Conservation (phyloP, 1,139 yeast genomes). For the Candida sanyaensis region DNA sequence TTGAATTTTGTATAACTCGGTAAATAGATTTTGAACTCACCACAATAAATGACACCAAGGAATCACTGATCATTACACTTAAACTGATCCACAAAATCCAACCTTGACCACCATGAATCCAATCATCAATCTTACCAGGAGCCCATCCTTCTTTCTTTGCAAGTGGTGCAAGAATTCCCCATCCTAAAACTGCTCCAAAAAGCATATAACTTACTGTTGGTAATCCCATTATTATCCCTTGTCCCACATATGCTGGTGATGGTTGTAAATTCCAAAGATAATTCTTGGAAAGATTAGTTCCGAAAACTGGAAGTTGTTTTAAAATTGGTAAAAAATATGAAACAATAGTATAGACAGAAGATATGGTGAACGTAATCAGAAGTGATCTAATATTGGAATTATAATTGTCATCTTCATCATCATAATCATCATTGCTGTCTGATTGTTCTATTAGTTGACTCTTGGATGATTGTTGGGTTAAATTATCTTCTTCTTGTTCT, state of each 20-base stretch:
- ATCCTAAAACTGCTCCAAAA: constrained; percentile 84
- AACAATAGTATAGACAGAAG: constrained; percentile 70
- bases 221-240: constrained; percentile 96
- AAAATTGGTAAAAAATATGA: constrained; percentile 76
- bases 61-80: constrained; percentile 92
- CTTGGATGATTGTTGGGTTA: constrained; percentile 9
- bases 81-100: constrained; percentile 96
- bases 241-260: constrained; percentile 96
- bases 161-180: constrained; percentile 87
- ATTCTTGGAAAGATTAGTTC: constrained; percentile 56
- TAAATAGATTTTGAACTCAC: constrained; percentile 51
- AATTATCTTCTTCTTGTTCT: not conserved
- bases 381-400: constrained; percentile 60
- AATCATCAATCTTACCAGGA: constrained; percentile 84
- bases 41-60: constrained; percentile 76
- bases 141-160: constrained; percentile 79
- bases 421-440: not conserved
- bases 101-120: constrained; percentile 94
- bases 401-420: constrained; percentile 27
- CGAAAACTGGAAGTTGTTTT: constrained; percentile 74
- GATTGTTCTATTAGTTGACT: constrained; percentile 5
- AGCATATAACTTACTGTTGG: constrained; percentile 92
- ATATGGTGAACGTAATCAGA: constrained; percentile 59
- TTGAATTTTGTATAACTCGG: constrained; percentile 7
- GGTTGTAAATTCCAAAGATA: constrained; percentile 92